Conservation (phyloP, 208 protist species). For the Trypanosoma conorhini region DNA sequence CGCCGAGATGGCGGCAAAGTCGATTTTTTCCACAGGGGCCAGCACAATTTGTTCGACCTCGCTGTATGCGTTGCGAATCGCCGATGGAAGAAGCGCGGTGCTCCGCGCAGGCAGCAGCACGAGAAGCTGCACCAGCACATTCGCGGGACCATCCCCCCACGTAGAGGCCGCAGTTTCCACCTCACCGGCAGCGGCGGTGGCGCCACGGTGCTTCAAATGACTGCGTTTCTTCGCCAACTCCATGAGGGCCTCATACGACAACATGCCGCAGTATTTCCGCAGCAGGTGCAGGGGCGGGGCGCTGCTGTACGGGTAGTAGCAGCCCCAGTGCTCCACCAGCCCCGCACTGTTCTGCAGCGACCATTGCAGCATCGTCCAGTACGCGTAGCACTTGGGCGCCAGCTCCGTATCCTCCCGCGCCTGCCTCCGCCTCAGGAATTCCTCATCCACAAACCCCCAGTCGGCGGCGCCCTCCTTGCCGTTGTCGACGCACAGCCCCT, state of each 20-base stretch:
- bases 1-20: constrained; percentile 52
- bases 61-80: constrained; percentile 54
- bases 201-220: constrained; percentile 12
- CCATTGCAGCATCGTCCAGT: constrained; percentile 93
- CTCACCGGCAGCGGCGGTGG: neutral
- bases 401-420: constrained; percentile 40
- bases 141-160: constrained; percentile 40
- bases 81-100: constrained; percentile 55
- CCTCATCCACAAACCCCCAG: constrained; percentile 49
- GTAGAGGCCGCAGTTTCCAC: constrained; percentile 1
- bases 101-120: constrained; percentile 70
- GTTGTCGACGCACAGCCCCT: constrained; percentile 41
- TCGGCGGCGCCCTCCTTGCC: constrained; percentile 24
- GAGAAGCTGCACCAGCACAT: constrained; percentile 84
- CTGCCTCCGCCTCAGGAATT: constrained; percentile 41
- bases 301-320: constrained; percentile 83
- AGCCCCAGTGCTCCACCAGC: constrained; percentile 83
- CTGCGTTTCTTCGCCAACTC: constrained; percentile 42
- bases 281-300: constrained; percentile 71
- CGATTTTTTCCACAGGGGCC: constrained; percentile 70
- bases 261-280: constrained; percentile 76
- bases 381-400: constrained; percentile 77
- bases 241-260: constrained; percentile 71
- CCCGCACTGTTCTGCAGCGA: constrained; percentile 86
- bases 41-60: constrained; percentile 66